Percentiles rank a stretch among this genome's conserved stretches.
Evolutionary conservation across 306 rosid genomes (phyloP).

Genomic region (Amphicarpaea edgeworthii): DNA sequence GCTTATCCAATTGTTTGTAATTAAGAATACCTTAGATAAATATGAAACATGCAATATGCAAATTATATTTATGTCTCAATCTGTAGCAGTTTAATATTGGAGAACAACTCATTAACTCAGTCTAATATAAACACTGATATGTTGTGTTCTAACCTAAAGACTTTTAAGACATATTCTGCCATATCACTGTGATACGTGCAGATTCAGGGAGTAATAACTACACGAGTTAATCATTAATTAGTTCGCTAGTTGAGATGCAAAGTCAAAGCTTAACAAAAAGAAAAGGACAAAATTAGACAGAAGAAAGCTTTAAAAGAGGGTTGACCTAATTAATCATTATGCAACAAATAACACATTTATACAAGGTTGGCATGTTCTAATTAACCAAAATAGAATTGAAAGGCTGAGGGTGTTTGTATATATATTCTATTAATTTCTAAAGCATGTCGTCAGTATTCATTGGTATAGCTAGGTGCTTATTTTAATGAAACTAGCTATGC

Average conservation of each 20-base stretch:
- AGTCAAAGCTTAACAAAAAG: neutral
- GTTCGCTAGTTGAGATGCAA: neutral
- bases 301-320: neutral
- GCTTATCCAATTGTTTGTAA: neutral
- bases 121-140: neutral
- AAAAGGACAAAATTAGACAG: neutral
- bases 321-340: conserved; percentile 17
- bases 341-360: neutral
- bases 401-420: neutral
- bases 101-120: neutral
- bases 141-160: neutral
- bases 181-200: neutral
- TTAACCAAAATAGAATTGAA: neutral
- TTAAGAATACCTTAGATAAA: neutral
- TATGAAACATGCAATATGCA: neutral
- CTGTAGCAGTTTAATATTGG: neutral
- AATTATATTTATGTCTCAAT: neutral
- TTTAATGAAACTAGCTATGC: neutral
- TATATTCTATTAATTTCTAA: neutral
- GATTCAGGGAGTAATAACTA: neutral
- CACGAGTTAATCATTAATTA: neutral
- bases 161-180: neutral
- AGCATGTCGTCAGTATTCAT: neutral
- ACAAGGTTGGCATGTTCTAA: conserved; percentile 18
- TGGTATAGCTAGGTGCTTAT: neutral